A percentile compares a stretch with the other conserved stretches of the same genome.
Evolutionary conservation across 108 stramenopile species (phyloP).

Genomic region (Asterionellopsis glacialis): DNA sequence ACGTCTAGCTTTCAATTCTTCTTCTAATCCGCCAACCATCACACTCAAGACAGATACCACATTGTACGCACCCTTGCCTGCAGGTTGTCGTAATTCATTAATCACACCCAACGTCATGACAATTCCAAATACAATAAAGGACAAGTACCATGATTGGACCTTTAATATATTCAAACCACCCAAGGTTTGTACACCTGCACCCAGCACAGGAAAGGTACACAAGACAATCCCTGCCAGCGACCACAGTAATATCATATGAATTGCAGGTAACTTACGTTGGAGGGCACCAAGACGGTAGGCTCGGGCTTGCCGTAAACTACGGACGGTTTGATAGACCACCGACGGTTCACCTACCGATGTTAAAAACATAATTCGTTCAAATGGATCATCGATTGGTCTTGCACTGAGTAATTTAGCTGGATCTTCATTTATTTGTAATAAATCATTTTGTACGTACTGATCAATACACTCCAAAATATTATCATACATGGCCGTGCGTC

Average conservation of each 20-base stretch:
- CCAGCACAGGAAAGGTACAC: conserved; percentile 69
- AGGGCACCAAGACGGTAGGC: conserved; percentile 70
- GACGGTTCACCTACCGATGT: conserved; percentile 80
- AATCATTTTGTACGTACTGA: conserved; percentile 65
- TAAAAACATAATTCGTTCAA: conserved; percentile 83
- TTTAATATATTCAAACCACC: conserved; percentile 42
- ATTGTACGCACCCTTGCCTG: conserved; percentile 72
- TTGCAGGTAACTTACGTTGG: conserved; percentile 73
- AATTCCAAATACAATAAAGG: conserved; percentile 67
- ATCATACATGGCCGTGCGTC: conserved; percentile 62
- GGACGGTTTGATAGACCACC: conserved; percentile 79
- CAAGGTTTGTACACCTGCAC: conserved; percentile 60
- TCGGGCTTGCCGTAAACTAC: conserved; percentile 71
- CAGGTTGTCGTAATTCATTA: conserved; percentile 59
- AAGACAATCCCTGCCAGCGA: conserved; percentile 54
- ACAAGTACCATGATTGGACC: conserved; percentile 43
- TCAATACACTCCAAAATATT: conserved; percentile 57
- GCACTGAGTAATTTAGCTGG: conserved; percentile 60
- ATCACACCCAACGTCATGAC: conserved; percentile 59
- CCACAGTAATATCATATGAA: conserved; percentile 69
- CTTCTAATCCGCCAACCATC: conserved; percentile 75
- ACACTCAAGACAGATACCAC: conserved; percentile 61
- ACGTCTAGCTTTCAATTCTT: conserved; percentile 22
- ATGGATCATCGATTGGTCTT: conserved; percentile 75
- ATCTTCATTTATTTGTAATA: conserved; percentile 57